A percentile compares a stretch with the other conserved stretches of the same genome.
phyloP scores from a whole-genome alignment of 768 basidiomycete species.

The Collybia sordida region DNA sequence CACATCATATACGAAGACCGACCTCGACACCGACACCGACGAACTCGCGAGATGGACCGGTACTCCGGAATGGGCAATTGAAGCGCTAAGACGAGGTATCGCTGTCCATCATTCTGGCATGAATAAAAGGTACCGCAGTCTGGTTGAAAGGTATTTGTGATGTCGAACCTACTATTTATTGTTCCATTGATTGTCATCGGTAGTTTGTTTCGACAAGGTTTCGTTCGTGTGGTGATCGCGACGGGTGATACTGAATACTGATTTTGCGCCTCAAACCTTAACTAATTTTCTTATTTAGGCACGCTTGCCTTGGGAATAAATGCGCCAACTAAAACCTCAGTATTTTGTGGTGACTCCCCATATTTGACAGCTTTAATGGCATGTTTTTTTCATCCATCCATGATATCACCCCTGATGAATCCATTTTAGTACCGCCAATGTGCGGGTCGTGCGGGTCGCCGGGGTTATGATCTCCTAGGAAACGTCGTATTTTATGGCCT shows the following conservation, averaged over 20 bases:
- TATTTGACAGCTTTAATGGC: conserved; percentile 62
- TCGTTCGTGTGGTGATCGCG: conserved; percentile 64
- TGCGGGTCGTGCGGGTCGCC: conserved; percentile 69
- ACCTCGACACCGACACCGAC: conserved; percentile 48
- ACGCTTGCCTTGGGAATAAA: conserved; percentile 77
- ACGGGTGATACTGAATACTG: conserved; percentile 40
- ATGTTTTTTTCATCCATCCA: conserved; percentile 12
- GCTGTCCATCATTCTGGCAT: conserved; percentile 73
- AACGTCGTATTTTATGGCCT: conserved; percentile 75
- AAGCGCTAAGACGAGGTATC: conserved; percentile 56
- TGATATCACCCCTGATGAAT: conserved; percentile 1
- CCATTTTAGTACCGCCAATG: conserved; percentile 66
- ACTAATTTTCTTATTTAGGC: conserved; percentile 28
- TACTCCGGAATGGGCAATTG: conserved; percentile 42
- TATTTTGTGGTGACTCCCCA: conserved; percentile 65
- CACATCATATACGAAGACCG: conserved; percentile 41
- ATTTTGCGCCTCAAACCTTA: not conserved
- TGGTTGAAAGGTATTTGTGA: conserved; percentile 51
- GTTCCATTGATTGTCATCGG: not conserved
- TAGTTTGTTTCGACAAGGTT: conserved; percentile 63
- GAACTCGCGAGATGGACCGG: conserved; percentile 32
- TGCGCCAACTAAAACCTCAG: conserved; percentile 64
- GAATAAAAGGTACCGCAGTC: conserved; percentile 56
- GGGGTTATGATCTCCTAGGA: conserved; percentile 68
- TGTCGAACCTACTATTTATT: not conserved